phyloP scores from a whole-genome alignment of 2,329 filamentous ascomycete species.

The Aspergillus fijiensis region DNA sequence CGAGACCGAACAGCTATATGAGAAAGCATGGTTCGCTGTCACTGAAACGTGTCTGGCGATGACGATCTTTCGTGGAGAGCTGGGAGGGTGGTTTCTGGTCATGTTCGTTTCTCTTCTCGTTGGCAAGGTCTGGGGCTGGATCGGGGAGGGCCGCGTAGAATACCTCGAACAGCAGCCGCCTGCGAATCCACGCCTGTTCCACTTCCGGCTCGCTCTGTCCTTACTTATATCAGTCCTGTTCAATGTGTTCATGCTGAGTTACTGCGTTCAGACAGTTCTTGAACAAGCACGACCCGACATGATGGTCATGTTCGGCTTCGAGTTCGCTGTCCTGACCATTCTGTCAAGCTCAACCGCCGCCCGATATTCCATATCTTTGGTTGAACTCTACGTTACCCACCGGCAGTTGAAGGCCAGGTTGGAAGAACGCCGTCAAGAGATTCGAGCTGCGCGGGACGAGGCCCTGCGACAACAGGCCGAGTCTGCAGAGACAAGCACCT shows the following conservation, averaged over 20 bases:
- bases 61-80: conserved; percentile 95
- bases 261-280: conserved; percentile 78
- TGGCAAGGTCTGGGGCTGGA: conserved; percentile 98
- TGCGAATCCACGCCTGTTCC: conserved; percentile 82
- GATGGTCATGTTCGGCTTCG: conserved; percentile 99
- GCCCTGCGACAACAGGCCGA: conserved; percentile 43
- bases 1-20: conserved; percentile 95
- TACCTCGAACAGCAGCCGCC: conserved; percentile 93
- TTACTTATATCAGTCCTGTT: conserved; percentile 76
- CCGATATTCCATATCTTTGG: conserved; percentile 75
- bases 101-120: conserved; percentile 95
- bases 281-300: conserved; percentile 89
- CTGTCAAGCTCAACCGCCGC: conserved; percentile 75
- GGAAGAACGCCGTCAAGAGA: conserved; percentile 65
- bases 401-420: conserved; percentile 71
- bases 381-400: conserved; percentile 73
- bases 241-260: conserved; percentile 75
- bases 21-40: conserved; percentile 96
- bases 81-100: conserved; percentile 89
- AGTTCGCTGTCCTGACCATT: conserved; percentile 84
- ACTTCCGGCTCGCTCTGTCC: conserved; percentile 75
- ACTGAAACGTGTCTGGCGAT: conserved; percentile 96
- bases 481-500: conserved; percentile 36
- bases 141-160: conserved; percentile 91
- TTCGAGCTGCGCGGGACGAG: conserved; percentile 55